A percentile compares a stretch with the other conserved stretches of the same genome.
Conservation (phyloP, 768 basidiomycete species). For the Mrakia gelida region DNA sequence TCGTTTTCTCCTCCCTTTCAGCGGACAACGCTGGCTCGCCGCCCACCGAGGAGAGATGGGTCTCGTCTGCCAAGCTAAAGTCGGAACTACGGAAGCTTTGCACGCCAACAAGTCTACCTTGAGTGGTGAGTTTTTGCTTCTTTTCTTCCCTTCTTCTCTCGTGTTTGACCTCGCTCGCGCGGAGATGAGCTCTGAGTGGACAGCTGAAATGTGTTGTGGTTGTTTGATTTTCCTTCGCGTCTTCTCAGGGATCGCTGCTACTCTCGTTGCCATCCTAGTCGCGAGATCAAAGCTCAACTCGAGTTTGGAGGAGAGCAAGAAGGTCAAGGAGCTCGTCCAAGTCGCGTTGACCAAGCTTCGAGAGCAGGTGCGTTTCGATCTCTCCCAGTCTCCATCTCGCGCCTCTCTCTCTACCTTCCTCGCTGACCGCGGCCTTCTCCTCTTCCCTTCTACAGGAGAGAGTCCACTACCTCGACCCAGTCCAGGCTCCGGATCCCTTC, state of each 20-base stretch:
- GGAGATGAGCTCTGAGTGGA: background rate
- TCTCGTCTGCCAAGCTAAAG: conserved; percentile 61
- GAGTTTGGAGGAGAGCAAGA: conserved; percentile 58
- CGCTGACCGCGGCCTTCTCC: too few species aligned
- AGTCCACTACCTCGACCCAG: conserved; percentile 74
- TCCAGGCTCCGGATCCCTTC: conserved; percentile 67
- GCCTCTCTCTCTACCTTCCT: too few species aligned
- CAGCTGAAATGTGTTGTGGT: too few species aligned
- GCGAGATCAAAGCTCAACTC: conserved; percentile 52
- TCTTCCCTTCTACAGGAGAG: conserved; percentile 6
- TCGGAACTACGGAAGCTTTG: conserved; percentile 66
- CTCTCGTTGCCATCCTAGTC: conserved; percentile 42
- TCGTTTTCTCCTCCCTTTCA: conserved; percentile 39
- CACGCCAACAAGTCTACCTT: conserved; percentile 61
- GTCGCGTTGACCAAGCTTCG: conserved; percentile 72
- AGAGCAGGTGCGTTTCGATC: conserved; percentile 37
- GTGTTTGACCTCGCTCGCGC: conserved; percentile 31
- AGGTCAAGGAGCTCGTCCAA: conserved; percentile 69
- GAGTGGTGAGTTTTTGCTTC: conserved; percentile 52
- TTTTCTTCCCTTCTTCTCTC: conserved; percentile 25
- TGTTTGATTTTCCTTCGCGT: conserved; percentile 11
- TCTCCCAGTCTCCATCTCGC: too few species aligned
- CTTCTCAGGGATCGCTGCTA: conserved; percentile 38
- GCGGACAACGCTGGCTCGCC: conserved; percentile 69
- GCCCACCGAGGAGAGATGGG: conserved; percentile 65